A percentile compares a stretch with the other conserved stretches of the same genome.
Evolutionary conservation across 2,329 filamentous ascomycete genomes (phyloP).

Genomic region (Apiospora arundinis): DNA sequence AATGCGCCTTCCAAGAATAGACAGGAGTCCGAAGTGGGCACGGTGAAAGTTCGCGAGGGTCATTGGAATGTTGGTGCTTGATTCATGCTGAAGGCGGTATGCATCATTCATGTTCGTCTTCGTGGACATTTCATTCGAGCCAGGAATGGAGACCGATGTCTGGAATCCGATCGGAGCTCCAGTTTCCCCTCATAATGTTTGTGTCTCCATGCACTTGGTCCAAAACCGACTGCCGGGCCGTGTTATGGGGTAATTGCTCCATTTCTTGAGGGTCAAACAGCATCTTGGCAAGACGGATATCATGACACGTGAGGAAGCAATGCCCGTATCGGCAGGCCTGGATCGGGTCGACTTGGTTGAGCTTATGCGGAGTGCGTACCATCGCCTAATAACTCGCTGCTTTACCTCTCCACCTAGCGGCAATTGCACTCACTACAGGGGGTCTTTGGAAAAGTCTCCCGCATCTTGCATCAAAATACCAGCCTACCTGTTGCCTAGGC

Average conservation of each 20-base stretch:
- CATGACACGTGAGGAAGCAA: neutral
- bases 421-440: neutral
- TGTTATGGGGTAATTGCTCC: neutral
- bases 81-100: too few relatives aligned
- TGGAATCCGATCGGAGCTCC: neutral
- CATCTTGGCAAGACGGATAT: neutral
- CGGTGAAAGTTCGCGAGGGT: neutral
- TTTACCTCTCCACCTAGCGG: neutral
- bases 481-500: too few relatives aligned
- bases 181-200: neutral
- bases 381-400: constrained; percentile 8
- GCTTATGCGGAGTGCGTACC: neutral
- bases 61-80: neutral
- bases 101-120: neutral
- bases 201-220: neutral
- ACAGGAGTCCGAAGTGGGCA: neutral
- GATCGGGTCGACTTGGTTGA: neutral
- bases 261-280: neutral
- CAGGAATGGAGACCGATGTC: neutral
- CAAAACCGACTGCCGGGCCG: neutral
- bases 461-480: neutral
- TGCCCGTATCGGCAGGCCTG: neutral
- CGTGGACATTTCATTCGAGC: neutral
- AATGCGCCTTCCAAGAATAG: neutral
- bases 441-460: neutral